A percentile compares a stretch with the other conserved stretches of the same genome.
These are phyloP conservation scores for Parietaria judaica DNA, from an alignment of 306 rosid species.

Conservation along the genomic window DNA sequence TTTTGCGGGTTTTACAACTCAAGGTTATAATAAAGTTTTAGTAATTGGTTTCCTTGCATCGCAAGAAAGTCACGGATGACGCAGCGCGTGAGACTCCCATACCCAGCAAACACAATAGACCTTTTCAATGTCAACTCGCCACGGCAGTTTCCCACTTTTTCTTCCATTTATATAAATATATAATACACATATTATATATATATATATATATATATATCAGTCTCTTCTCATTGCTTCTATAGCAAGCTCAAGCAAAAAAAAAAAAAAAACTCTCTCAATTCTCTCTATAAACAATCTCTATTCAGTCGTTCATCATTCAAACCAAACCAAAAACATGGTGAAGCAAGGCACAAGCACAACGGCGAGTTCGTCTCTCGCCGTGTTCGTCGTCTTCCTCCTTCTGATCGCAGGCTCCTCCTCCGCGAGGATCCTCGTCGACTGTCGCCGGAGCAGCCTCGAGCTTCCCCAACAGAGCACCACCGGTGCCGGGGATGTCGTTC, in stretches of 20 bases:
- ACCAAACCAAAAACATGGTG: background rate
- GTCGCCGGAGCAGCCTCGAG: background rate
- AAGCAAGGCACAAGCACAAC: background rate
- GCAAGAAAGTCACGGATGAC: too few relatives aligned
- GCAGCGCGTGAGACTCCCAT: background rate
- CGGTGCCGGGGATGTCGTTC: background rate
- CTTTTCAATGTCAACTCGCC: conserved; percentile 4
- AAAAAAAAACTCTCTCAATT: background rate
- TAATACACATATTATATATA: background rate
- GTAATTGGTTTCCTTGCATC: too few relatives aligned
- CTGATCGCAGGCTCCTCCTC: conserved; percentile 13
- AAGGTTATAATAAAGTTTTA: too few relatives aligned
- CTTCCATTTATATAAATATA: background rate
- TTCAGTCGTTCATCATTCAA: background rate
- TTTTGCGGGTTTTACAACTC: too few relatives aligned
- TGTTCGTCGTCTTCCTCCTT: conserved; percentile 12
- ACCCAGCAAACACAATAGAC: background rate
- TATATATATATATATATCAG: background rate
- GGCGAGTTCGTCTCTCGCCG: background rate
- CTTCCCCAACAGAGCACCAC: conserved; percentile 21
- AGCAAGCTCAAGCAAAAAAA: background rate
- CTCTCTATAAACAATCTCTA: background rate
- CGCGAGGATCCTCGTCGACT: conserved; percentile 28
- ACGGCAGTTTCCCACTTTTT: background rate
- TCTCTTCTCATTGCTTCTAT: background rate